Base-by-base conservation (phyloP, 352 stramenopile genomes). In the Globisporangium apiculatum region DNA sequence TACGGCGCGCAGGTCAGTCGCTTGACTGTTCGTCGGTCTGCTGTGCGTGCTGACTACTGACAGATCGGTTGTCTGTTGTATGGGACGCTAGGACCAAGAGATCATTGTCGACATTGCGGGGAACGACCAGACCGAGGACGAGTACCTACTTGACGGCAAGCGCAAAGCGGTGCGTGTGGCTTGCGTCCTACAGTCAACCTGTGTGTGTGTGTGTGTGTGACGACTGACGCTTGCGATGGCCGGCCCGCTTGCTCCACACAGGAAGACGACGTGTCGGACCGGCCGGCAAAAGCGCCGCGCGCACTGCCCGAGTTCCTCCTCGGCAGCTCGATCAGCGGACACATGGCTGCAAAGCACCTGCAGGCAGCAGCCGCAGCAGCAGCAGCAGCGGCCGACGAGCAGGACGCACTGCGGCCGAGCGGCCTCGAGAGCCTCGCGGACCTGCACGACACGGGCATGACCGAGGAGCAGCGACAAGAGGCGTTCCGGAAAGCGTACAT, bases 51-150 rank as follows among this genome's bases (percentile, higher is more conserved):
- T 15, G 42, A n/a, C 35, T 49, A 36, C 10, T 57, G 31, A 49
- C 18, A 10, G 2, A 45, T 7, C 15, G 50, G 9, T 38, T 15
- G 15, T 7, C 35, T 12, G 8, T 11, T 7, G n/a, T 42, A 17
- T 41, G 11, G 12, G 31, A 5, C 12, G 11, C 7, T 51, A 77
- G 66, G 84, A 91, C n/a, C 71, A 88, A 60, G 81, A 94, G 55
- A 94, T 94, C 58, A 82, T 94, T 18, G 82, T 94, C 43, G 84
- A 94, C 60, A 94, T 94, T 53, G 80, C 76, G 45, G 79, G 76
- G 7, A 90, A 81, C 36, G 74, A 89, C 56, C 75, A 89, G 51
- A 69, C 60, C 8, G 82, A 91, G 31, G 82, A 94, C 53, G 84
- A 94, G 51, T 94, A 94, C 67, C 65, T 91, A 56, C 73, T 83